These are phyloP conservation scores for Populus simonii DNA, from an alignment of 345 rosid genomes.

Conservation along the genomic window DNA sequence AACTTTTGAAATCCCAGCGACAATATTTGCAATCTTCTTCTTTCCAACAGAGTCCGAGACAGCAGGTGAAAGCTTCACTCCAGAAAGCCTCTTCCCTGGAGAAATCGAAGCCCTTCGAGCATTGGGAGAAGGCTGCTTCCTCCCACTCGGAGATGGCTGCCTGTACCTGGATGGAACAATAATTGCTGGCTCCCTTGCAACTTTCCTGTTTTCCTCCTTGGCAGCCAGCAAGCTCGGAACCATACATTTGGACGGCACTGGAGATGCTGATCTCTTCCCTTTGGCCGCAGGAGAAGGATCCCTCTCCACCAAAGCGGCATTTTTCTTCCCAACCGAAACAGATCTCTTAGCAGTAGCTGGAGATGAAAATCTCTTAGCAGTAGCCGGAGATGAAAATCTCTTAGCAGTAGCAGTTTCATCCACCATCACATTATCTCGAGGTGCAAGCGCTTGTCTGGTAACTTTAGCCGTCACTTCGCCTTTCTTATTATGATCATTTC, in stretches of 20 bases:
- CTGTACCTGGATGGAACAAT: constrained; percentile 88
- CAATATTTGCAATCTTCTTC: constrained; percentile 73
- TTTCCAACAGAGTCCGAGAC: constrained; percentile 64
- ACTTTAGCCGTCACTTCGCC: constrained; percentile 16
- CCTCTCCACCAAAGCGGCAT: constrained; percentile 41
- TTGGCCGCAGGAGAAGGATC: constrained; percentile 71
- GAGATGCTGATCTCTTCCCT: constrained; percentile 87
- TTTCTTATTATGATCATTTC: constrained; percentile 7
- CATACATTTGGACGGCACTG: constrained; percentile 81
- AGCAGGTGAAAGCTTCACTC: constrained; percentile 62
- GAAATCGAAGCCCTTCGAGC: constrained; percentile 71
- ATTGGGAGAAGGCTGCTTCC: constrained; percentile 73
- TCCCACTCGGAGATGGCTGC: constrained; percentile 79
- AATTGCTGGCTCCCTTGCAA: constrained; percentile 70
- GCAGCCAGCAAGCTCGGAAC: constrained; percentile 83
- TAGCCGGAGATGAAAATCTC: constrained; percentile 78
- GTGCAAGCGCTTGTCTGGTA: constrained; percentile 59
- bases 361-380: constrained; percentile 70
- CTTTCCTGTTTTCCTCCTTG: constrained; percentile 68
- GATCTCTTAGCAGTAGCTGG: constrained; percentile 70
- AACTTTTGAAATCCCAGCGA: constrained; percentile 63
- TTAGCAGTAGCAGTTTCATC: constrained; percentile 22
- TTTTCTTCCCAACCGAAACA: constrained; percentile 49
- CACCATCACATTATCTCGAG: constrained; percentile 27
- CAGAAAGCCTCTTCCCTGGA: constrained; percentile 78